Evolutionary conservation across 2,329 filamentous ascomycete species (phyloP), one percentile per base, ranked within the genome.

Genomic region (Rhynchosporium secalis): DNA sequence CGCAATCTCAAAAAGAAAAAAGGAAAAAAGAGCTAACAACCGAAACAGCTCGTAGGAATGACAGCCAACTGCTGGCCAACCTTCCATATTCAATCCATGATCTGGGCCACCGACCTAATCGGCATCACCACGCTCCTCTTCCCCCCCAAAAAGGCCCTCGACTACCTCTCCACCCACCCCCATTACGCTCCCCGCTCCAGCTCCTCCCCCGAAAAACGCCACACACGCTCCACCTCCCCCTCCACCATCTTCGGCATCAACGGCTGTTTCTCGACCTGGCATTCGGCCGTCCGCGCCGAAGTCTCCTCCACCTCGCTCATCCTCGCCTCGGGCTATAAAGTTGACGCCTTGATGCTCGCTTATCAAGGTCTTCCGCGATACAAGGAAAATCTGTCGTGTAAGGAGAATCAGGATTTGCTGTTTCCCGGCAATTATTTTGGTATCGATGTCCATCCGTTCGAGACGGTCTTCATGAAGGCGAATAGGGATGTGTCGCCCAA

Each of bases 1-100:
- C 12, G 51, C n/a, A 7, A 40, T 48, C 29, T 13, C 28, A 13
- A 48, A 13, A 20, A 45, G 43, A 40, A 36, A 26, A 46, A 29
- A n/a, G 2, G 7, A 57, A 36, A 12, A 40, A 45, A 15, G 13
- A 43, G 2, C 7, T 0, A 28, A 58, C 63, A 68, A 58, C 68
- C 48, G 9, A 4, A 20, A n/a, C 49, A 73, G 68, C 68, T 73
- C 26, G 68, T 72, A 9, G 71, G 71, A 4, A 73, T 73, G 67
- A 69, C 70, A 8, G 65, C 64, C 9, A 72, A 71, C 61, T 73
- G 71, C 46, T 60, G 60, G 60, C 66, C 68, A 13, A 58, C 56
- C 4, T 67, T 70, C 58, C 70, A 71, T 56, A 65, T 72, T 46
- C 71, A 71, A 64, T 70, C 69, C 51, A 72, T 72, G 70, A 70